phyloP scores from a whole-genome alignment of 2,329 filamentous ascomycete genomes.

The Juglanconis oblonga region DNA sequence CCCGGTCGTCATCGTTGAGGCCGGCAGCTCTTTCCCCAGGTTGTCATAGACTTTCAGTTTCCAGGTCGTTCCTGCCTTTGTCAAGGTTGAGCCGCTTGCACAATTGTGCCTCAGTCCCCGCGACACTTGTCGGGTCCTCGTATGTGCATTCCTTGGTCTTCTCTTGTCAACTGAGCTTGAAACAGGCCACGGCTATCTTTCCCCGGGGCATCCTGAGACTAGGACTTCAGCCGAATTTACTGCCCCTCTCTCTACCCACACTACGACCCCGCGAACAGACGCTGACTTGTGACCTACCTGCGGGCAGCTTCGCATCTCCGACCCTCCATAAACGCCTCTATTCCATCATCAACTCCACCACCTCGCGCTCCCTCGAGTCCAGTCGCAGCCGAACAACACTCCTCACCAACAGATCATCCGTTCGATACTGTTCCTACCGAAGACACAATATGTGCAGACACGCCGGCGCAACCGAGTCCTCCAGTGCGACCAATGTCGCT shows the following conservation, averaged over 20 bases:
- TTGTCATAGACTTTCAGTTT: constrained; percentile 9
- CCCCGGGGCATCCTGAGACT: neutral
- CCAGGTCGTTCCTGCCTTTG: constrained; percentile 4
- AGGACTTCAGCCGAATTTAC: neutral
- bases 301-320: constrained; percentile 8
- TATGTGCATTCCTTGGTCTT: constrained; percentile 5
- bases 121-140: neutral
- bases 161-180: neutral
- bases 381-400: constrained; percentile 15
- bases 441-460: constrained; percentile 67
- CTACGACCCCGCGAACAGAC: neutral
- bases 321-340: constrained; percentile 13
- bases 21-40: constrained; percentile 7
- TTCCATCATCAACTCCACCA: constrained; percentile 13
- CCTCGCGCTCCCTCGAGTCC: constrained; percentile 7
- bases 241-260: constrained; percentile 7
- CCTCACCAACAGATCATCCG: constrained; percentile 18
- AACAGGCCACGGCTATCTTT: neutral
- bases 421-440: constrained; percentile 71
- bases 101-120: neutral
- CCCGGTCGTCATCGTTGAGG: constrained; percentile 15
- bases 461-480: constrained; percentile 32
- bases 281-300: constrained; percentile 10
- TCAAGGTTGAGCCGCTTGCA: neutral
- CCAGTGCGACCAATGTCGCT: constrained; percentile 32